Evolutionary conservation across 306 rosid genomes (phyloP).

Genomic region (barrel medic (Medicago truncatula)): DNA sequence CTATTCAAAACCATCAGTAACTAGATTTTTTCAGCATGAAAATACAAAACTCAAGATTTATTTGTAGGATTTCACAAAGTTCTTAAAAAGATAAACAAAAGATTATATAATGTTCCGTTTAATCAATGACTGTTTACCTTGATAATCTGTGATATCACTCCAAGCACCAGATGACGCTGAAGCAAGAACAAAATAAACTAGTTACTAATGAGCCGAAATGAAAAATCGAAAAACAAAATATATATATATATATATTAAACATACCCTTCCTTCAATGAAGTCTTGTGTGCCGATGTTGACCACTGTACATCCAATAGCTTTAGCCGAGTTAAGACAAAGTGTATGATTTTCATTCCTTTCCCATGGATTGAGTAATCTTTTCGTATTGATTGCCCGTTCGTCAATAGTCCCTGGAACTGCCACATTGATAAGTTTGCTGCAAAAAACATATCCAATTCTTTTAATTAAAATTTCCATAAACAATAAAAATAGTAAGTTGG

Average conservation of each 20-base stretch:
- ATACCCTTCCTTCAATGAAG: constrained; percentile 96
- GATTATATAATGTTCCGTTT: background rate
- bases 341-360: constrained; percentile 99
- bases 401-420: constrained; percentile 97
- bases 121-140: constrained; percentile 62
- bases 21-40: constrained; percentile 25
- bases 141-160: constrained; percentile 92
- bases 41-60: constrained; percentile 7
- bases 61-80: background rate
- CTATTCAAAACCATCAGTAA: constrained; percentile 51
- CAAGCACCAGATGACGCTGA: constrained; percentile 98
- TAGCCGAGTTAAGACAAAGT: constrained; percentile 97
- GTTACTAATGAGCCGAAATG: background rate
- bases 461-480: background rate
- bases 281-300: constrained; percentile 97
- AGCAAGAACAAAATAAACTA: constrained; percentile 41
- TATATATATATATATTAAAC: constrained; percentile 20
- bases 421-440: constrained; percentile 96
- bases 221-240: background rate
- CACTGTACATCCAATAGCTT: constrained; percentile 98
- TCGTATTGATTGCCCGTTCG: constrained; percentile 90
- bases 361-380: constrained; percentile 96
- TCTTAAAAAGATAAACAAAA: constrained; percentile 20
- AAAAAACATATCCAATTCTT: constrained; percentile 32
- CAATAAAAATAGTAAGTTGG: background rate